phyloP scores from a whole-genome alignment of 495 filamentous ascomycete species.

The Penicillium cosmopolitanum region DNA sequence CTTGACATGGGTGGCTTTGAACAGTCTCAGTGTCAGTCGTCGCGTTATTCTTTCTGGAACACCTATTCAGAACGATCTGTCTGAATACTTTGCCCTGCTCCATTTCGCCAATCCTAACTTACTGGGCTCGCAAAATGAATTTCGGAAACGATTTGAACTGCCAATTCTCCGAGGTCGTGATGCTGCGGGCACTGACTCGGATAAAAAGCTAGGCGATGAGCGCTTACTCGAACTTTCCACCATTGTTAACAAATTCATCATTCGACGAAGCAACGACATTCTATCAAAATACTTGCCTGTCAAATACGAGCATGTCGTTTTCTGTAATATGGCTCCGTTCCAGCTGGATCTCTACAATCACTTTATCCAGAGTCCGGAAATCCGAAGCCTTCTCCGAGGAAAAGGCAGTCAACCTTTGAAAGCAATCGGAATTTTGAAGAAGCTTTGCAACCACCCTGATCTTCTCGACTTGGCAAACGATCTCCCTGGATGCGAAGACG shows the following conservation, averaged over 20 bases:
- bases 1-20: slow-evolving; percentile 89
- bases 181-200: slow-evolving; percentile 82
- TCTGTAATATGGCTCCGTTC: slow-evolving; percentile 93
- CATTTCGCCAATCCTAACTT: slow-evolving; percentile 96
- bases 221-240: slow-evolving; percentile 77
- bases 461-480: slow-evolving; percentile 83
- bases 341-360: slow-evolving; percentile 93
- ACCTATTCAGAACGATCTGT: slow-evolving; percentile 96
- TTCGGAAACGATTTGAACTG: slow-evolving; percentile 91
- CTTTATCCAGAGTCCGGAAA: slow-evolving; percentile 94
- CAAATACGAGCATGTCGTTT: slow-evolving; percentile 99
- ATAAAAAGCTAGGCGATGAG: slow-evolving; percentile 83
- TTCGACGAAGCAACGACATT: slow-evolving; percentile 96
- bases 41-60: slow-evolving; percentile 96
- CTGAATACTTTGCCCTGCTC: slow-evolving; percentile 94
- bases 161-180: slow-evolving; percentile 93
- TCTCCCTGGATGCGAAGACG: slow-evolving; percentile 81
- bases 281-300: slow-evolving; percentile 96
- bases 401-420: slow-evolving; percentile 97
- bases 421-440: slow-evolving; percentile 95
- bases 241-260: slow-evolving; percentile 98
- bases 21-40: slow-evolving; percentile 84
- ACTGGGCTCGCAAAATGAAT: slow-evolving; percentile 86
- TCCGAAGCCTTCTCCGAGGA: slow-evolving; percentile 86
- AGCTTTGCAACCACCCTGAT: slow-evolving; percentile 98